These are phyloP conservation scores for Beauveria pseudobassiana DNA, from an alignment of 2,329 filamentous ascomycete species.

Conservation along the genomic window DNA sequence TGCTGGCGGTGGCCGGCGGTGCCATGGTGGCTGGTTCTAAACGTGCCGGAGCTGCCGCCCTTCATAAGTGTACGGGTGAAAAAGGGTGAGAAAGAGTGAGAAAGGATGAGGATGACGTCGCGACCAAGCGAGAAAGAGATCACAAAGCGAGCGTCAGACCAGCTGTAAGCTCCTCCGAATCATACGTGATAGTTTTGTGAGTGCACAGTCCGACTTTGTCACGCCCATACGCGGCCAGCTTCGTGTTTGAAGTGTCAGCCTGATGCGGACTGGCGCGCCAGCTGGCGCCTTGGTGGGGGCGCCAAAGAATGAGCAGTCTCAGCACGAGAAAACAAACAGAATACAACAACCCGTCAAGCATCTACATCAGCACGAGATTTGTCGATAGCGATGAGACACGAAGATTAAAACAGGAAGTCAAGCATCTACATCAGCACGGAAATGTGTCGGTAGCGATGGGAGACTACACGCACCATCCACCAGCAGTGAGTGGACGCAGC, in stretches of 20 bases:
- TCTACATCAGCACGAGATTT: background rate
- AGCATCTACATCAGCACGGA: background rate
- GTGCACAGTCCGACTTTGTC: background rate
- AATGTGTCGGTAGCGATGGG: background rate
- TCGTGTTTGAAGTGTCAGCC: background rate
- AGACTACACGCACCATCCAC: background rate
- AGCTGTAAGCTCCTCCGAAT: background rate
- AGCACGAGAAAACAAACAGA: background rate
- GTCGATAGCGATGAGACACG: background rate
- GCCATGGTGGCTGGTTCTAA: background rate
- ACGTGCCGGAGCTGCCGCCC: background rate
- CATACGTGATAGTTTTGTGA: background rate
- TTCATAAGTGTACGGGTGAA: background rate
- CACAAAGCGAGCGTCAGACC: background rate
- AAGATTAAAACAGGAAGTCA: background rate
- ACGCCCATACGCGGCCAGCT: background rate
- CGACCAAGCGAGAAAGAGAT: background rate
- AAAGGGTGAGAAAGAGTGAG: background rate
- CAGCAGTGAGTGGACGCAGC: background rate
- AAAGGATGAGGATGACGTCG: background rate
- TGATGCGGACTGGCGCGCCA: background rate
- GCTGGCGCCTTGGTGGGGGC: slow-evolving; percentile 2
- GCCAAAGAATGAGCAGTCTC: background rate
- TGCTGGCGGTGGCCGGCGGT: background rate
- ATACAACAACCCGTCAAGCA: background rate